A percentile compares a stretch with the other conserved stretches of the same genome.
Conservation (phyloP, 2,329 filamentous ascomycete species). For the Venturia oleaginea region DNA sequence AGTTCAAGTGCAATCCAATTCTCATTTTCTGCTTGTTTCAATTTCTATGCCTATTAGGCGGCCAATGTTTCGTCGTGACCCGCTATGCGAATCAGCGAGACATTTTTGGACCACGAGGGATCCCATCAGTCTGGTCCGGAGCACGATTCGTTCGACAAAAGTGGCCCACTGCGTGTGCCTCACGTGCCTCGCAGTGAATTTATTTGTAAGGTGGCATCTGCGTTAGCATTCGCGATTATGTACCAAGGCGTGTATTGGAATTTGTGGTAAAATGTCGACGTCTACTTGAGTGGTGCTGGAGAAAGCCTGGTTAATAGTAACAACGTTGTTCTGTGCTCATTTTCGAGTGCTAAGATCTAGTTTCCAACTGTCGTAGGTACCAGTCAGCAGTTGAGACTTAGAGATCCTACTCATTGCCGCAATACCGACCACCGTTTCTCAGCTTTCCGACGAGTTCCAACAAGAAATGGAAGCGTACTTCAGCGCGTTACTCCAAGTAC, state of each 20-base stretch:
- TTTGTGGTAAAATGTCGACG: background rate
- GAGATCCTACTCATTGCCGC: background rate
- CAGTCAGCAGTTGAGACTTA: background rate
- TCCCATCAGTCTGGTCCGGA: background rate
- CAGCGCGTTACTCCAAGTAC: background rate
- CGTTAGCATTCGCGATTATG: background rate
- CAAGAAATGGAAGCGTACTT: background rate
- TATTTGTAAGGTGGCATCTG: background rate
- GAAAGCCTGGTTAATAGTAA: background rate
- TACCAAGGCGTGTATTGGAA: background rate
- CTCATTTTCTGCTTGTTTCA: background rate
- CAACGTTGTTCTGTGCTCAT: background rate
- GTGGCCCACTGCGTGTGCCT: background rate
- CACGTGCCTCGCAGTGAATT: background rate
- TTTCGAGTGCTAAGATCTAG: background rate
- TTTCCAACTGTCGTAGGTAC: background rate
- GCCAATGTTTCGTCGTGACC: background rate
- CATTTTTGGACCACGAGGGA: background rate
- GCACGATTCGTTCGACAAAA: background rate
- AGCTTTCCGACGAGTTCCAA: background rate
- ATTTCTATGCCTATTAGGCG: background rate
- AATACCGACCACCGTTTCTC: background rate
- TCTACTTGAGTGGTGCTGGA: background rate
- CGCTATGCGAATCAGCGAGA: background rate
- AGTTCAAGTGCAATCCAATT: background rate